Conservation (phyloP, 2,329 filamentous ascomycete species). For the Penicillium digitatum region DNA sequence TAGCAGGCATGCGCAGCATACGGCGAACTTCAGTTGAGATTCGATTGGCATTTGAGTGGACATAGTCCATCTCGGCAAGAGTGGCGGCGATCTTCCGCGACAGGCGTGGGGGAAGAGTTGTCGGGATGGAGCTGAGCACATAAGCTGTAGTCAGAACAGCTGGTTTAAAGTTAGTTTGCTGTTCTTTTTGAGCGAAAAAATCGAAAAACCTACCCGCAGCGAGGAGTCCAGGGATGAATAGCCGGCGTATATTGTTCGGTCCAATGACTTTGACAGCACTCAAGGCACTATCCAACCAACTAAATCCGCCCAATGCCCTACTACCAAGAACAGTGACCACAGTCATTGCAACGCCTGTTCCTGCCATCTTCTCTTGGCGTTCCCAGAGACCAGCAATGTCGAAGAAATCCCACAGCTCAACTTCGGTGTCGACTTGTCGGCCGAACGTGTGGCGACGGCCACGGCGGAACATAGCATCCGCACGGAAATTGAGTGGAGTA, state of each 20-base stretch:
- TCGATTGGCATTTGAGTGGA: slow-evolving; percentile 79
- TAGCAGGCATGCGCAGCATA: slow-evolving; percentile 80
- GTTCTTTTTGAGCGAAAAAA: background rate
- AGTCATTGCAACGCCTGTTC: slow-evolving; percentile 91
- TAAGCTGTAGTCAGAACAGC: slow-evolving; percentile 73
- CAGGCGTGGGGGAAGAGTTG: slow-evolving; percentile 80
- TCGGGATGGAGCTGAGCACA: slow-evolving; percentile 79
- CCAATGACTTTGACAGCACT: slow-evolving; percentile 77
- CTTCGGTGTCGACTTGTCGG: slow-evolving; percentile 78
- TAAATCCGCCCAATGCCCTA: slow-evolving; percentile 73
- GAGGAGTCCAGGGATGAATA: slow-evolving; percentile 76
- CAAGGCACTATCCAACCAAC: slow-evolving; percentile 84
- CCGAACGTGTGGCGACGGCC: slow-evolving; percentile 71
- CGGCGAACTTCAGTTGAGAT: slow-evolving; percentile 83
- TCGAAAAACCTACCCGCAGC: slow-evolving; percentile 63
- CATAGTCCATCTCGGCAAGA: slow-evolving; percentile 81
- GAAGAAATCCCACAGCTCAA: slow-evolving; percentile 90
- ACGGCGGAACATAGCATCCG: slow-evolving; percentile 90
- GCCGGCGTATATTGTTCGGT: slow-evolving; percentile 71
- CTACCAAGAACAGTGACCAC: slow-evolving; percentile 80
- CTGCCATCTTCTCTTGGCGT: slow-evolving; percentile 88
- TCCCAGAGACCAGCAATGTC: slow-evolving; percentile 80
- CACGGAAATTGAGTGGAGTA: slow-evolving; percentile 77
- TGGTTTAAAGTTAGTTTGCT: slow-evolving; percentile 44
- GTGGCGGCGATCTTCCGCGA: slow-evolving; percentile 78